Base-by-base conservation (phyloP, 805 yeast genomes). In the Ogataea parapolymorpha region DNA sequence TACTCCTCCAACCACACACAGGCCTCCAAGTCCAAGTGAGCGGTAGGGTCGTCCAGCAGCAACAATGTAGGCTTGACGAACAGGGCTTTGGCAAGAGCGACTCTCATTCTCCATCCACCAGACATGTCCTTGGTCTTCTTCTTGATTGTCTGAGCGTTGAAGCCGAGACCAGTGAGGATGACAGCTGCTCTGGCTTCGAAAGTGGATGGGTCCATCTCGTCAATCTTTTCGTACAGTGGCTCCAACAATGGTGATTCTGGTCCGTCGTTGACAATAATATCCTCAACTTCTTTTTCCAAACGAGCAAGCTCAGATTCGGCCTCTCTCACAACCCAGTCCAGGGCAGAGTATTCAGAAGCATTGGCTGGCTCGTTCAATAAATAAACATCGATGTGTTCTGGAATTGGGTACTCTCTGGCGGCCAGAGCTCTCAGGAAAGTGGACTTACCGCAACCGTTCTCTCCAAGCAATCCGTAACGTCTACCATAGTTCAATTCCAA, bases 41-140 rank as follows among this genome's bases (percentile, higher is more conserved):
- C 99, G 53, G 99, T 93, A 59, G 99, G 99, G 69, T 93, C 99
- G 74, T 93, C 99, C 66, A 93, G 80, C 57, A 93, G 72, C 61
- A 93, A 74, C 56, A 93, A 71, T 37, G 98, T 90, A 62, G 99
- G 99, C 75, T 93, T 91, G 54, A 93, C 98, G 74, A 93, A 93
- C 56, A 93, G 76, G 23, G 99, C 99, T 71, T 93, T 93, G 46
- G 96, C 96, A 49, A 93, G 75, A 32, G 99, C 98, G 48, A 93
- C 99, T 73, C 99, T 88, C 99, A 93, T 93, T 75, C 89, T 89
- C 99, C 99, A 93, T 66, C 99, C 99, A 79, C 99, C 99, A 62
- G 97, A 88, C 99, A 93, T 93, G 63, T 93, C 98, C 70, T 88
- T 90, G 59, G 99, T 93, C 71, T 82, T 84, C 78, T 93, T 93